Base-by-base conservation (phyloP, 768 basidiomycete genomes). In the Suillus brevipes region DNA sequence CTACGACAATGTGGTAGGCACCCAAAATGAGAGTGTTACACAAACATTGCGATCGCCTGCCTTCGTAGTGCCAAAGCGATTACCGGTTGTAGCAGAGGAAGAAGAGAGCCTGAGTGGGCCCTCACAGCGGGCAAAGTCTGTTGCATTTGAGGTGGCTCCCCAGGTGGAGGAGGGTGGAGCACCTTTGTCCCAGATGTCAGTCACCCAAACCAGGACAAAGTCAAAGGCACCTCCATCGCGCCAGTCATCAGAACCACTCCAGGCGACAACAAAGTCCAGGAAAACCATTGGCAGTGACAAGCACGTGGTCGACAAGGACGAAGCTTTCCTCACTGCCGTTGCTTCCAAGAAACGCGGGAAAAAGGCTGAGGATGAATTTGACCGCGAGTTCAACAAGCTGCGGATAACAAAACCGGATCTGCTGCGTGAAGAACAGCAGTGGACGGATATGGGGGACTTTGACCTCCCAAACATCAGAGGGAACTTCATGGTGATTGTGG, bases 401-500 rank as follows among this genome's bases (percentile, higher is more conserved):
- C 87, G 85, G 69, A 89, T 93, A 53, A 83, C 87, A 7, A 89
- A 86, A 70, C 88, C 90, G 3, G 85, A 86, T 59, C 67, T 87
- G 60, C 78, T 77, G 63, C 75, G 71, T 4, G 81, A 82, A 34
- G 83, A 86, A 53, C 76, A 83, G 50, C 81, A 83, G 55, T 90
- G 88, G 88, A 81, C 78, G 3, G 73, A 88, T 14, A 70, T 91
- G 50, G 88, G 85, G 31, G 86, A 88, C 45, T 89, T 91, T 72
- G 88, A 89, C 64, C 84, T 89, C 59, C 76, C 74, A 4, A 83
- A 83, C 64, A 49, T 92, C 43, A 74, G 88, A 53, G 91, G 91
- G 0, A 92, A 92, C 71, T 92, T 93, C 67, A 92, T 93, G 91
- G 85, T 90, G 3, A 84, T 92, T 36, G 77, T 89, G 37, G 88